Evolutionary conservation across 73 alveolate genomes (phyloP).

Genomic region (Uronychia binucleata): DNA sequence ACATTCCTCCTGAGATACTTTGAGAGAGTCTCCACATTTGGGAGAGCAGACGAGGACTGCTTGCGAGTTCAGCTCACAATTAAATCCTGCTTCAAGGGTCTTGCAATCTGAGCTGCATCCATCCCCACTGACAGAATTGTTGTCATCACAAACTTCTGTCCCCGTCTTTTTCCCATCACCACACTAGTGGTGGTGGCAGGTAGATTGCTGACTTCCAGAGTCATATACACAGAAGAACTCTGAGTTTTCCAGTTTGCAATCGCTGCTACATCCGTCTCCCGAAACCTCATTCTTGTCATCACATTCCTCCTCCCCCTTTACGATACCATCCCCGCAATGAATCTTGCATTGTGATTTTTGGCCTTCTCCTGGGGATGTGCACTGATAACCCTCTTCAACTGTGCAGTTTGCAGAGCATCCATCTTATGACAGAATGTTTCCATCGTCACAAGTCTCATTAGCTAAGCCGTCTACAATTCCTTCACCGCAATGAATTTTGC

Average conservation of each 20-base stretch:
- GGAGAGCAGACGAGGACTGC: background rate
- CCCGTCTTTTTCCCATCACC: background rate
- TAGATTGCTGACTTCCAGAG: background rate
- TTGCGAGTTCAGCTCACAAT: background rate
- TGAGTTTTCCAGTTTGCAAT: background rate
- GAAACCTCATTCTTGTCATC: background rate
- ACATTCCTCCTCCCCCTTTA: background rate
- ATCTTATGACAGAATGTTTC: constrained; percentile 3
- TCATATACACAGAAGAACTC: background rate
- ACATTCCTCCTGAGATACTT: constrained; percentile 1
- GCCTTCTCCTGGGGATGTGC: too few relatives aligned
- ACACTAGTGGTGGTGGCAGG: background rate
- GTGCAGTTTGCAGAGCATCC: constrained; percentile 20
- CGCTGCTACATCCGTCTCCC: background rate
- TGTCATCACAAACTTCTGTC: background rate
- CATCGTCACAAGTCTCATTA: constrained; percentile 22
- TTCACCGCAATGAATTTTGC: constrained; percentile 8
- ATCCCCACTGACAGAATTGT: background rate
- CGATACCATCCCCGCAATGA: background rate
- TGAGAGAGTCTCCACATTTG: constrained; percentile 23
- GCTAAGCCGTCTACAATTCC: background rate
- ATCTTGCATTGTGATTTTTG: too few relatives aligned
- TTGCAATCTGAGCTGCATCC: background rate
- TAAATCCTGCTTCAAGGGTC: background rate
- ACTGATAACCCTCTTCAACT: constrained; percentile 3